Percentiles rank a stretch among this genome's conserved stretches.
Evolutionary conservation across 495 filamentous ascomycete genomes (phyloP).

Genomic region (Penicillium samsonianum): DNA sequence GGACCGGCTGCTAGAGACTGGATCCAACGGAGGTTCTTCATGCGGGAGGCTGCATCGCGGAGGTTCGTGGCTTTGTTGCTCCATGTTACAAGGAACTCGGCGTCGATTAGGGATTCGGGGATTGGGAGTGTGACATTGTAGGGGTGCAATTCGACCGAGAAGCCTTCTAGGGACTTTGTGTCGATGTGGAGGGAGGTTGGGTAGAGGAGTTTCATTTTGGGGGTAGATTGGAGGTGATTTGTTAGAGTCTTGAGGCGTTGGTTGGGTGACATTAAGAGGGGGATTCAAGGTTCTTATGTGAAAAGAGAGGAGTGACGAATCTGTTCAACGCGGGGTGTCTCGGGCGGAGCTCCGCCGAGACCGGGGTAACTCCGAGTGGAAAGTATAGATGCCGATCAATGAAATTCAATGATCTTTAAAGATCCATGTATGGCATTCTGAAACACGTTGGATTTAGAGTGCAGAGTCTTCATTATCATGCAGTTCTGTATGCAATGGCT

Average conservation of each 20-base stretch:
- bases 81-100: conserved; percentile 59
- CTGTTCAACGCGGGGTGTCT: conserved; percentile 7
- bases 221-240: conserved; percentile 5
- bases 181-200: conserved; percentile 58
- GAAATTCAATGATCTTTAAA: too few species aligned
- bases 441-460: too few species aligned
- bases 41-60: conserved; percentile 45
- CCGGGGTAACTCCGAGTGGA: conserved; percentile 5
- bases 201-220: conserved; percentile 61
- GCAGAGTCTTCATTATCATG: too few species aligned
- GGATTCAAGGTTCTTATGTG: background rate
- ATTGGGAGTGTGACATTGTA: conserved; percentile 57
- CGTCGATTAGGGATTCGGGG: conserved; percentile 53
- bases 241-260: background rate
- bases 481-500: too few species aligned
- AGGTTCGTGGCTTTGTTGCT: conserved; percentile 55
- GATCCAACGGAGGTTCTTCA: conserved; percentile 59
- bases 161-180: conserved; percentile 50
- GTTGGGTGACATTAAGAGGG: conserved; percentile 7
- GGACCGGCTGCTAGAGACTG: conserved; percentile 62
- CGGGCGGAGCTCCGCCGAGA: conserved; percentile 10
- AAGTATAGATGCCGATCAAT: background rate
- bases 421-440: too few species aligned
- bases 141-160: conserved; percentile 50
- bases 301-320: background rate